Conservation (phyloP, 1,284 basidiomycete species). For the Trametes polyzona region DNA sequence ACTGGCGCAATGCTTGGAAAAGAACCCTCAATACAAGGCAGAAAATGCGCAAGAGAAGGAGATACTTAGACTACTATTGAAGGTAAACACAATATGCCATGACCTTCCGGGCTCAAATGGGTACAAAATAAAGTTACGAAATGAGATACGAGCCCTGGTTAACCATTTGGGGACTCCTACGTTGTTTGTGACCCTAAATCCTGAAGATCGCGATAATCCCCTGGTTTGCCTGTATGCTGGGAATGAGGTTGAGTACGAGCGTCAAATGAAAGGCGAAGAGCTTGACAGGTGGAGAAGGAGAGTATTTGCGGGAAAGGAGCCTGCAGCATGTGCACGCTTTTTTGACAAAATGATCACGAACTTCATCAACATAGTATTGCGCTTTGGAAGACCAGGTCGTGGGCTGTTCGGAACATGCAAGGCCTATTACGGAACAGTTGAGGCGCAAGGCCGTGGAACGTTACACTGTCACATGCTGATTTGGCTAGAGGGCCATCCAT, state of each 20-base stretch:
- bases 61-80: too few species aligned
- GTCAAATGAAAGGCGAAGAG: background rate
- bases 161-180: background rate
- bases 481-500: slow-evolving; percentile 16
- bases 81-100: background rate
- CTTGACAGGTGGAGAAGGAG: background rate
- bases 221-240: background rate
- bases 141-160: background rate
- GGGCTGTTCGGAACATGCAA: slow-evolving; percentile 18
- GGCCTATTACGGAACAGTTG: slow-evolving; percentile 23
- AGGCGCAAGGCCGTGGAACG: slow-evolving; percentile 19
- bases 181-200: slow-evolving; percentile 2
- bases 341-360: slow-evolving; percentile 7
- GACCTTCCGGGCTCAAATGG: background rate
- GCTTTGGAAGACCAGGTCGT: background rate
- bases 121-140: background rate
- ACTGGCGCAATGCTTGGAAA: background rate
- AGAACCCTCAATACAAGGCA: background rate
- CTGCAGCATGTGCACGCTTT: background rate
- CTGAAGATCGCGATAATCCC: background rate
- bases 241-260: background rate
- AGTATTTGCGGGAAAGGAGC: background rate
- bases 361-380: slow-evolving; percentile 7
- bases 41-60: background rate
- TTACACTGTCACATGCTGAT: slow-evolving; percentile 28